Base-by-base conservation (phyloP, 2,329 filamentous ascomycete genomes). In the Colletotrichum orbiculare region DNA sequence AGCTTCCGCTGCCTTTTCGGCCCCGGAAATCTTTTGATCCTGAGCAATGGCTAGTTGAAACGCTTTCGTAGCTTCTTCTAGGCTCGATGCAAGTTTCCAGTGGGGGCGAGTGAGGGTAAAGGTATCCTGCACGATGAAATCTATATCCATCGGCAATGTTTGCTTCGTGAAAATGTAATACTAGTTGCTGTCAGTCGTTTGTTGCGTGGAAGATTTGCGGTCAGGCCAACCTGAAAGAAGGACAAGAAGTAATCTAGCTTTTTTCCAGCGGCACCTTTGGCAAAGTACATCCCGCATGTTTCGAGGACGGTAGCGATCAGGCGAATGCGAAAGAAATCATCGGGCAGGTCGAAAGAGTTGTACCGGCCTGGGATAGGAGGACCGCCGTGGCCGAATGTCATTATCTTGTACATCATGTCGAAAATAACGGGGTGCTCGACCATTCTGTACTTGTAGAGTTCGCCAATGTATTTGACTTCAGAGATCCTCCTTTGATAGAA, bases 391-490 rank as follows among this genome's bases (percentile, higher is more conserved):
- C 95, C 96, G 75, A 97, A 97, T 8, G 93, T 97, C 75, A 97
- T 85, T 71, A 99, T 91, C 73, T 93, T 94, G 82, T 97, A 99
- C 78, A 99, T 86, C 1, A 91, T 93, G 73, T 99, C 96, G 72
- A 99, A 99, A 55, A 99, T 91, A 33, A 98, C 91, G 0, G 93
- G 92, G 47, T 97, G 96, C 76, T 99, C 96, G 42, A 99, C 87
- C 87, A 99, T 93, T 62, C 96, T 92, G 76, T 98, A 99, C 73
- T 97, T 97, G 81, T 99, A 99, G 9, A 99, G 86, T 78, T 99
- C 96, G 25, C 93, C 94, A 6, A 99, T 84, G 75, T 97, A 99
- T 75, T 97, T 98, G 73, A 97, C 93, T 77, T 98, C 95, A 3
- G 96, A 93, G 67, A 99, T 90, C 25, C 96, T 91, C 65, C 94